Conservation (phyloP, 768 basidiomycete genomes). For the Lentinula raphanica region DNA sequence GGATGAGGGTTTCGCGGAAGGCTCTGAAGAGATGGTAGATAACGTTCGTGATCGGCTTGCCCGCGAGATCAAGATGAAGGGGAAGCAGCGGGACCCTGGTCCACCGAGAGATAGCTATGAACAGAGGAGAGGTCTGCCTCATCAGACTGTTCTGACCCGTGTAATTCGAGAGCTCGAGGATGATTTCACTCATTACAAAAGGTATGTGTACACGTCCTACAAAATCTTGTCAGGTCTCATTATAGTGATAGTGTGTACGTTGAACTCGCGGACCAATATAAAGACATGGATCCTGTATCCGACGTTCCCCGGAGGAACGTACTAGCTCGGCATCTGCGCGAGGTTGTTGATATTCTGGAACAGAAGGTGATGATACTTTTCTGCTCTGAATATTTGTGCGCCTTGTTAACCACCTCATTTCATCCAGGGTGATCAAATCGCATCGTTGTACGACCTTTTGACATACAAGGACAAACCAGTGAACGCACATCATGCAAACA, state of each 20-base stretch:
- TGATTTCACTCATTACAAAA: conserved; percentile 92
- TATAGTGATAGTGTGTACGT: conserved; percentile 85
- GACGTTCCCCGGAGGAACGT: conserved; percentile 77
- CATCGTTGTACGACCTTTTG: conserved; percentile 82
- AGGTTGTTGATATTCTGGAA: conserved; percentile 90
- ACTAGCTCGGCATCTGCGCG: conserved; percentile 83
- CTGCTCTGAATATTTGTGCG: background rate
- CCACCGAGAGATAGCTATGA: conserved; percentile 27
- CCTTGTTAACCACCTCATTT: conserved; percentile 5
- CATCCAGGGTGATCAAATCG: conserved; percentile 84
- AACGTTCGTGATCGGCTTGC: background rate
- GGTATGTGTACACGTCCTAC: conserved; percentile 44
- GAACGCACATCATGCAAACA: background rate
- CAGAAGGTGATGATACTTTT: conserved; percentile 60
- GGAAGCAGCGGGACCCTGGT: conserved; percentile 27
- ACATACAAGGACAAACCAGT: conserved; percentile 65
- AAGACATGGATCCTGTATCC: conserved; percentile 77
- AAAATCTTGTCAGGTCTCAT: no score
- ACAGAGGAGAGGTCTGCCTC: conserved; percentile 50
- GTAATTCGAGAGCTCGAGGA: conserved; percentile 89
- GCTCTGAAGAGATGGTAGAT: conserved; percentile 29
- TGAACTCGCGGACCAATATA: conserved; percentile 91
- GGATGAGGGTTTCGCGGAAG: conserved; percentile 47
- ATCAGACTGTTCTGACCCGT: conserved; percentile 80
- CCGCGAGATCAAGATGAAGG: conserved; percentile 16